Evolutionary conservation across 2,329 filamentous ascomycete genomes (phyloP).

Genomic region (Fusarium vanettenii): DNA sequence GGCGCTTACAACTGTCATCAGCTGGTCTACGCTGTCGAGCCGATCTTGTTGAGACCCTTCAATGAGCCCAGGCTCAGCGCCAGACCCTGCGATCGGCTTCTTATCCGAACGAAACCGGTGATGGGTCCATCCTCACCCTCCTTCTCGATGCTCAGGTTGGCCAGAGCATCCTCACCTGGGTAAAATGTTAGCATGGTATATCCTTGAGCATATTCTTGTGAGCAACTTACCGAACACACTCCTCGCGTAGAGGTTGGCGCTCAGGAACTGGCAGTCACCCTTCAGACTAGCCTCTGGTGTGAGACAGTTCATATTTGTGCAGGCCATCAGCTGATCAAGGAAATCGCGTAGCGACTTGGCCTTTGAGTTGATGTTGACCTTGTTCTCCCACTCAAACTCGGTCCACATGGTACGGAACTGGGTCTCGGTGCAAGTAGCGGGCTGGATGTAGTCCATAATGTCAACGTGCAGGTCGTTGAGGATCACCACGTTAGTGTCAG

Average conservation of each 20-base stretch:
- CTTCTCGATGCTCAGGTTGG: conserved; percentile 97
- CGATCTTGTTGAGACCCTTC: conserved; percentile 91
- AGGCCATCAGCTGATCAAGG: conserved; percentile 93
- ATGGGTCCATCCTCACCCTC: conserved; percentile 95
- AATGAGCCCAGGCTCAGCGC: conserved; percentile 93
- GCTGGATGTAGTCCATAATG: conserved; percentile 99
- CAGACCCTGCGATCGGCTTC: conserved; percentile 94
- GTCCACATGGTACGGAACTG: conserved; percentile 99
- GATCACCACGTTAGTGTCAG: conserved; percentile 96
- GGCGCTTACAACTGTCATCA: conserved; percentile 20
- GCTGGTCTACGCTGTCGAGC: conserved; percentile 49
- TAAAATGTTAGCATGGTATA: conserved; percentile 35
- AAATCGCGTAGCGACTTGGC: conserved; percentile 92
- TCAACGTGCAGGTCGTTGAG: conserved; percentile 98
- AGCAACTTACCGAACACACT: conserved; percentile 92
- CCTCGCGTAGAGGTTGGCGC: conserved; percentile 94
- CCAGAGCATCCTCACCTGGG: conserved; percentile 96
- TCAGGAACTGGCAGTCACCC: conserved; percentile 97
- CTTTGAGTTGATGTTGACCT: conserved; percentile 99
- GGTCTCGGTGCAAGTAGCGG: conserved; percentile 94
- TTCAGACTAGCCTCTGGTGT: conserved; percentile 96
- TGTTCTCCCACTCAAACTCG: conserved; percentile 99
- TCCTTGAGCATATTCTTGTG: not conserved
- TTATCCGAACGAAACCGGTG: conserved; percentile 96
- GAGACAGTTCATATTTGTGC: conserved; percentile 98